A percentile compares a stretch with the other conserved stretches of the same genome.
phyloP scores from a whole-genome alignment of 805 yeast genomes.

The Debaryomyces tyrocola region DNA sequence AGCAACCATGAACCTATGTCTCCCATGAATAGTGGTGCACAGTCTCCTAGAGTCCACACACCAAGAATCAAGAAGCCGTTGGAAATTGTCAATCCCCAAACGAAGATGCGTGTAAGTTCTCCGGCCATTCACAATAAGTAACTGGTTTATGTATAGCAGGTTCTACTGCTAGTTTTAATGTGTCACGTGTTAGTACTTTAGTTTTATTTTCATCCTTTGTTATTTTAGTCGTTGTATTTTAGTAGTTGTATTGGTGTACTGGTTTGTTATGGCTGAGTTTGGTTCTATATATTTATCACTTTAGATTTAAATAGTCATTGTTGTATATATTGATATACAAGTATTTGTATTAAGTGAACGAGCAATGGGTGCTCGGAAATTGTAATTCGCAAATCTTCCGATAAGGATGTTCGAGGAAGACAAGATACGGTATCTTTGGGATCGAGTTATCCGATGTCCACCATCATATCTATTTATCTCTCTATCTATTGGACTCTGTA shows the following conservation, averaged over 20 bases:
- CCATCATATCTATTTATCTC: too few relatives aligned
- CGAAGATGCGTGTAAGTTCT: constrained; percentile 55
- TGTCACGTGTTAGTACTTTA: not conserved
- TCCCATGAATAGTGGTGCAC: constrained; percentile 4
- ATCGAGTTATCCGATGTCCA: too few relatives aligned
- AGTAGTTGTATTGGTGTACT: not conserved
- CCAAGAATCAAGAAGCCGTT: constrained; percentile 60
- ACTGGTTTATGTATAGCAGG: constrained; percentile 1
- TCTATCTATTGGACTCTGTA: too few relatives aligned
- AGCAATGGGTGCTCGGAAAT: too few relatives aligned
- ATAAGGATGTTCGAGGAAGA: too few relatives aligned
- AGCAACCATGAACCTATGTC: constrained; percentile 15
- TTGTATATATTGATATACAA: not conserved
- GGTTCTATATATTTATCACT: not conserved
- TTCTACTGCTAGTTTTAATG: not conserved
- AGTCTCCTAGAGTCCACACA: constrained; percentile 49
- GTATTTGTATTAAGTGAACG: too few relatives aligned
- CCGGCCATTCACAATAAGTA: constrained; percentile 33
- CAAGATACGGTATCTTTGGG: too few relatives aligned
- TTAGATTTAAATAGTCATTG: not conserved
- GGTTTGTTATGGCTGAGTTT: not conserved
- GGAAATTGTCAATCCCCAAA: constrained; percentile 63
- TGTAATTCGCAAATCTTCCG: too few relatives aligned
- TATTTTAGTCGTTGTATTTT: not conserved
- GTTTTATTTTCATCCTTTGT: constrained; percentile 1